Evolutionary conservation across 345 rosid genomes (phyloP).

Genomic region (Cardiospermum halicacabum): DNA sequence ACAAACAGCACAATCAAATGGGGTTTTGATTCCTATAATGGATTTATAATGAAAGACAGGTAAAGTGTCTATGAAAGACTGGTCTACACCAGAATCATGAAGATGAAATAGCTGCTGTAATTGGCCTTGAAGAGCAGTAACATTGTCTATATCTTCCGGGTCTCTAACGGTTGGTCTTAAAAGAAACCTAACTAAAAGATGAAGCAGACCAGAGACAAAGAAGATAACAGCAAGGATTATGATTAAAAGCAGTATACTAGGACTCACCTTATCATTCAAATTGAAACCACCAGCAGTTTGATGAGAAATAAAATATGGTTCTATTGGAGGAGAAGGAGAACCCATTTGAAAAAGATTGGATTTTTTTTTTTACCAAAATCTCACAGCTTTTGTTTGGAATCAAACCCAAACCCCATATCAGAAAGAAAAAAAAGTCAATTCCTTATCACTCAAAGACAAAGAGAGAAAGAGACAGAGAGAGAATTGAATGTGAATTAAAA

Average conservation of each 20-base stretch:
- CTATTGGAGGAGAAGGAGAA: slow-evolving; percentile 31
- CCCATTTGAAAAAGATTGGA: no score
- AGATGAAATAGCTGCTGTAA: slow-evolving; percentile 93
- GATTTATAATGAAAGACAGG: slow-evolving; percentile 84
- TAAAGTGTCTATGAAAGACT: slow-evolving; percentile 88
- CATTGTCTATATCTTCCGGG: slow-evolving; percentile 55
- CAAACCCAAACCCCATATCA: slow-evolving; percentile 20
- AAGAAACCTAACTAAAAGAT: slow-evolving; percentile 75
- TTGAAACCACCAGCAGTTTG: slow-evolving; percentile 38
- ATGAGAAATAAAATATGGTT: slow-evolving; percentile 23
- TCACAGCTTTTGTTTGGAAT: slow-evolving; percentile 22
- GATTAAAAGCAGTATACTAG: slow-evolving; percentile 70
- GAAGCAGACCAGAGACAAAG: slow-evolving; percentile 88
- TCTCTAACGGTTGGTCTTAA: slow-evolving; percentile 60
- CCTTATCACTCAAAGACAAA: background rate
- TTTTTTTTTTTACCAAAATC: no score
- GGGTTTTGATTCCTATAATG: slow-evolving; percentile 69
- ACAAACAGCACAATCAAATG: slow-evolving; percentile 98
- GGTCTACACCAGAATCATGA: slow-evolving; percentile 96
- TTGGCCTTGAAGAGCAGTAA: slow-evolving; percentile 92
- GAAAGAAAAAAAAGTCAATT: no score
- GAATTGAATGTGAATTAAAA: slow-evolving; percentile 21
- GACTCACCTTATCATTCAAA: slow-evolving; percentile 68
- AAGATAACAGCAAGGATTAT: slow-evolving; percentile 82
- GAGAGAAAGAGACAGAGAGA: slow-evolving; percentile 13